A percentile compares a stretch with the other conserved stretches of the same genome.
Conservation (phyloP, 805 yeast species). For the Nakazawaea pomicola region DNA sequence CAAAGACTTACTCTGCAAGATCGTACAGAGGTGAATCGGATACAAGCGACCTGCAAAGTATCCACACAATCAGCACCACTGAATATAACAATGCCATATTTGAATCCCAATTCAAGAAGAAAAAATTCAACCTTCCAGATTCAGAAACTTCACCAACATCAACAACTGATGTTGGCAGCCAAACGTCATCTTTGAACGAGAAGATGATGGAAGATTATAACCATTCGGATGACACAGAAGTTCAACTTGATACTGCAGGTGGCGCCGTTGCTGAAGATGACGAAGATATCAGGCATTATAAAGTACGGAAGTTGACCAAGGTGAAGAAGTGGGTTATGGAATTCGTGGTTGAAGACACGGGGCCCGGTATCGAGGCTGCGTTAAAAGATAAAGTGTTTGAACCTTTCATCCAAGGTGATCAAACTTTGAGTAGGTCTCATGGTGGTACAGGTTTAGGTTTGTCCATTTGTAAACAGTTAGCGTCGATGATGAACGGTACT, state of each 20-base stretch:
- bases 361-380: slow-evolving; percentile 87
- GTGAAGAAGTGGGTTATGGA: slow-evolving; percentile 54
- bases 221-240: slow-evolving; percentile 5
- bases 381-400: slow-evolving; percentile 85
- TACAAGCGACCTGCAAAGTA: slow-evolving; percentile 16
- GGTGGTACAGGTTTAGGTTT: slow-evolving; percentile 97
- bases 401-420: slow-evolving; percentile 97
- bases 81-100: slow-evolving; percentile 38
- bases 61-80: slow-evolving; percentile 24
- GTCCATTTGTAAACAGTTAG: slow-evolving; percentile 84
- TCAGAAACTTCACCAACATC: slow-evolving; percentile 9
- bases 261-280: slow-evolving; percentile 13
- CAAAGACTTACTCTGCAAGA: slow-evolving; percentile 20
- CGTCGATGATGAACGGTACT: slow-evolving; percentile 86
- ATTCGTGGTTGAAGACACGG: slow-evolving; percentile 81
- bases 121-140: not conserved
- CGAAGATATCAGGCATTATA: slow-evolving; percentile 13
- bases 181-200: not conserved
- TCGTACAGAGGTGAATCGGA: not conserved
- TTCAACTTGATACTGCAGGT: slow-evolving; percentile 1
- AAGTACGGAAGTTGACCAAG: slow-evolving; percentile 20
- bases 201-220: not conserved
- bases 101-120: slow-evolving; percentile 32
- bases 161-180: slow-evolving; percentile 13
- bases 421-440: slow-evolving; percentile 80